Evolutionary conservation across 2,329 filamentous ascomycete genomes (phyloP).

Genomic region (Pseudocercospora eumusae): DNA sequence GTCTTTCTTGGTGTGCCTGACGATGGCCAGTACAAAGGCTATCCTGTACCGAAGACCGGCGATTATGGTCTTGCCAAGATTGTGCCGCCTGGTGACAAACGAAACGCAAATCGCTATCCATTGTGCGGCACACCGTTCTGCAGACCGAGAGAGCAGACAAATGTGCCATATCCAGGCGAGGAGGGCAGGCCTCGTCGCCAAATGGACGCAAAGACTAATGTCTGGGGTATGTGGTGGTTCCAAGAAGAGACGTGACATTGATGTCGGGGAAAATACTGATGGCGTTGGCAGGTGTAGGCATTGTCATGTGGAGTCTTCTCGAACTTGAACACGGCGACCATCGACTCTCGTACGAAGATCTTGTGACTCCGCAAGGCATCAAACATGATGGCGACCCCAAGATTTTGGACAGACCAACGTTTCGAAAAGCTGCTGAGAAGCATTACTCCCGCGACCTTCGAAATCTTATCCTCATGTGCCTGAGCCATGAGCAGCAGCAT

Average conservation of each 20-base stretch:
- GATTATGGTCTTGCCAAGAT: slow-evolving; percentile 20
- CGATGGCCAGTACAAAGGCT: slow-evolving; percentile 5
- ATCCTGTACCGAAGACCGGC: slow-evolving; percentile 21
- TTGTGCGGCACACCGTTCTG: background rate
- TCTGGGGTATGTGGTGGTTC: slow-evolving; percentile 13
- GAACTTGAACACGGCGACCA: slow-evolving; percentile 8
- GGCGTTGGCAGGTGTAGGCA: slow-evolving; percentile 10
- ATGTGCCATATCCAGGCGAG: background rate
- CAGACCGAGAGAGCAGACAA: slow-evolving; percentile 3
- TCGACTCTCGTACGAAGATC: background rate
- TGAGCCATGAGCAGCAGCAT: background rate
- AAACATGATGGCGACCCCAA: background rate
- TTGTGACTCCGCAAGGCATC: background rate
- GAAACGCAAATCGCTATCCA: background rate
- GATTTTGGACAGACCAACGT: background rate
- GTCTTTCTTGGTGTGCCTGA: slow-evolving; percentile 18
- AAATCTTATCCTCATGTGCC: background rate
- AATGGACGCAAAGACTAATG: slow-evolving; percentile 21
- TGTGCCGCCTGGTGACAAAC: background rate
- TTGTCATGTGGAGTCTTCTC: slow-evolving; percentile 18
- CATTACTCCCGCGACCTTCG: background rate
- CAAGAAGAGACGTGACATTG: background rate
- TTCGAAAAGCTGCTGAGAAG: background rate
- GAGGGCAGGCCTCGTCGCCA: background rate
- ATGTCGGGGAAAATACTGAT: background rate